Base-by-base conservation (phyloP, 768 basidiomycete genomes). In the Sistotremastrum suecicum region DNA sequence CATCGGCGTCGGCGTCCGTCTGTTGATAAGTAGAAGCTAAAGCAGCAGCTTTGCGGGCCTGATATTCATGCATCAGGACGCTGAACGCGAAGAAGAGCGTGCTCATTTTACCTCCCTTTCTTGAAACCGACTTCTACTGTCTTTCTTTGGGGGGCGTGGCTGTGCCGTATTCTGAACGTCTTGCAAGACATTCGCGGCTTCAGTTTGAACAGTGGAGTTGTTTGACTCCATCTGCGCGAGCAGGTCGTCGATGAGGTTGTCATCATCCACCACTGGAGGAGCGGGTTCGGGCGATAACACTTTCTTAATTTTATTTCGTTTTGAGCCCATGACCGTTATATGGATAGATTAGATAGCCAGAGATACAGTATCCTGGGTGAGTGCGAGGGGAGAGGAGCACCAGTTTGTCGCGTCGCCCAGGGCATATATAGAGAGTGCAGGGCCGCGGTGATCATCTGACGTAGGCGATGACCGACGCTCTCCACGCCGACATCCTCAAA, bases 21-120 rank as follows among this genome's bases (percentile, higher is more conserved):
- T 71, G 65, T 3, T 71, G 48, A 47, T 69, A 67, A 31, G 66
- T 61, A 52, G 79, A 72, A 12, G 74, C 74, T 9, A 82, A 63
- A 2, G 71, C 68, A 10, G 78, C 81, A 7, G 77, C 80, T 58
- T 80, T 89, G 54, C 80, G 71, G 11, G 78, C 80, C 85, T 90
- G 9, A 20, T 34, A 35, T 33, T 10, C 5, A 37, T 20, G n/a
- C 5, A 1, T 12, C 8, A 39, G 34, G 35, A 38, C n/a, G 8
- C 7, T 7, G 32, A 34, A n/a, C 7, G 40, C 6, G 39, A 29
- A 11, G 11, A 10, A 42, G 29, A 20, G 37, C 67, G 45, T 20
- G 20, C 20, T 20, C 20, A 20, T 20, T 20, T 20, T 48, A 82
- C 86, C 75, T 83, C 76, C 39, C 86, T 70, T 20, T 82, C 84